These are phyloP conservation scores for Phialocephala sp. DNA, from an alignment of 2,329 filamentous ascomycete genomes.

Conservation along the genomic window DNA sequence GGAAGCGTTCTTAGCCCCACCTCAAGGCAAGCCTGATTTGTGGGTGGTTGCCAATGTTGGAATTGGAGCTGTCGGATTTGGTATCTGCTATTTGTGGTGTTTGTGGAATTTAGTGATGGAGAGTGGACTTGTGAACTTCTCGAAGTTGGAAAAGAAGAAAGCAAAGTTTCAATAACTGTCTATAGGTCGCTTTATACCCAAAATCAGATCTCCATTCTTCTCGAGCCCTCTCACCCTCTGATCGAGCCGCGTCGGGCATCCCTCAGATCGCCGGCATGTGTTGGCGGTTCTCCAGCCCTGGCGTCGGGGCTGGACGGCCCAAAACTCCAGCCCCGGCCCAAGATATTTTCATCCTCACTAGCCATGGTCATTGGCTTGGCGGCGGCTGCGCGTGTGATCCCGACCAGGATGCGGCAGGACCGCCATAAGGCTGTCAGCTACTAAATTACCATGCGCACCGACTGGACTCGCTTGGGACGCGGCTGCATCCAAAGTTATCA, in stretches of 20 bases:
- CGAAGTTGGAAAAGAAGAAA: constrained; percentile 34
- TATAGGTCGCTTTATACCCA: constrained; percentile 39
- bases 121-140: constrained; percentile 47
- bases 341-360: constrained; percentile 6
- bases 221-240: neutral
- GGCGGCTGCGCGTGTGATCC: constrained; percentile 1
- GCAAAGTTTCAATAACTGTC: constrained; percentile 37
- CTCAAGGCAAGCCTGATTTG: constrained; percentile 82
- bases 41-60: constrained; percentile 94
- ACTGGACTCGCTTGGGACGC: constrained; percentile 14
- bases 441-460: neutral
- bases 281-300: neutral
- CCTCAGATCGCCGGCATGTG: neutral
- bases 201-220: neutral
- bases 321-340: too few relatives aligned
- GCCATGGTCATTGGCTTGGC: constrained; percentile 4
- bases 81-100: constrained; percentile 91
- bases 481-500: constrained; percentile 15
- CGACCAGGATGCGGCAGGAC: neutral
- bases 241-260: neutral
- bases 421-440: constrained; percentile 10
- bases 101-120: constrained; percentile 68
- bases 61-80: constrained; percentile 84
- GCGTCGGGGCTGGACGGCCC: neutral
- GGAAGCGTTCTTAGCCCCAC: constrained; percentile 72